Evolutionary conservation across 2,329 filamentous ascomycete genomes (phyloP).

Genomic region (Aspergillus aculeatus): DNA sequence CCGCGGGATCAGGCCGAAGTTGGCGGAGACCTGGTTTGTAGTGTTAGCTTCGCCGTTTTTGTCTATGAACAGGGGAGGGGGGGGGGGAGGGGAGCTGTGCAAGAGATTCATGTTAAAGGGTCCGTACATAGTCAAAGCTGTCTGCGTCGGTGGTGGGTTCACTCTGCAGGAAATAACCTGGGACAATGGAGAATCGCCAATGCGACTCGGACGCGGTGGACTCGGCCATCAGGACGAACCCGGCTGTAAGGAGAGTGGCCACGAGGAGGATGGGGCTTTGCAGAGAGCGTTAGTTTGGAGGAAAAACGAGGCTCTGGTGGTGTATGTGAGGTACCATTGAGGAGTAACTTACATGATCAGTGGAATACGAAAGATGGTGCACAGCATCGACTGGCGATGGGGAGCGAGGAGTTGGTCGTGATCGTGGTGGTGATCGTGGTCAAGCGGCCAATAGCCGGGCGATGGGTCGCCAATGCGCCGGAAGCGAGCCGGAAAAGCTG

Average conservation of each 20-base stretch:
- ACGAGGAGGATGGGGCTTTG: background rate
- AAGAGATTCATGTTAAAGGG: background rate
- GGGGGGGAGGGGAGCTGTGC: too few relatives aligned
- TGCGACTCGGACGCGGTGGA: conserved; percentile 17
- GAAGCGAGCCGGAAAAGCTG: background rate
- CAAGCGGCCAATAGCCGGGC: background rate
- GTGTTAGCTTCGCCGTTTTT: background rate
- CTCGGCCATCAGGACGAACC: conserved; percentile 18
- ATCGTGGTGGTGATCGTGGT: background rate
- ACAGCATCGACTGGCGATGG: background rate
- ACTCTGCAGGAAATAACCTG: conserved; percentile 53
- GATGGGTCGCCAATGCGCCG: background rate
- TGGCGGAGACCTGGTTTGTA: conserved; percentile 35
- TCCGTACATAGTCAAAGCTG: conserved; percentile 50
- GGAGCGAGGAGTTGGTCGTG: background rate
- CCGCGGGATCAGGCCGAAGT: conserved; percentile 52
- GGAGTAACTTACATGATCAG: conserved; percentile 5
- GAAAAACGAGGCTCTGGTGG: background rate
- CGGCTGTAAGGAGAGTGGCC: background rate
- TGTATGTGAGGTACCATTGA: background rate
- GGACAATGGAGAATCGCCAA: conserved; percentile 42
- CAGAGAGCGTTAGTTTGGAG: background rate
- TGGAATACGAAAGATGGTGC: background rate
- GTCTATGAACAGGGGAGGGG: background rate
- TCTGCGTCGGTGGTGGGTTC: conserved; percentile 48